Conservation (phyloP, 148 eudicot species). For the Gaultheria prostrata region DNA sequence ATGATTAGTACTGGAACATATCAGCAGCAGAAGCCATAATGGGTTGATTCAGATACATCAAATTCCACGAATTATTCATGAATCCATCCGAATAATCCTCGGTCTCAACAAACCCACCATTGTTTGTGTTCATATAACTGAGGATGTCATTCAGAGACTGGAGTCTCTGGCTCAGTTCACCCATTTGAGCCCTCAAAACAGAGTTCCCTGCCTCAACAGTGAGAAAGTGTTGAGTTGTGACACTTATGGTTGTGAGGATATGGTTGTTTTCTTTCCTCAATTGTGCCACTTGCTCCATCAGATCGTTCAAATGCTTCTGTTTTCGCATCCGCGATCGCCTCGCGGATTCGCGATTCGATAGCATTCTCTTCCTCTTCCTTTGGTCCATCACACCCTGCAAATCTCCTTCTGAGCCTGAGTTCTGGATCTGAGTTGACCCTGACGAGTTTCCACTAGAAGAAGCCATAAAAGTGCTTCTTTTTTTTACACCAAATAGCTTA, state of each 20-base stretch:
- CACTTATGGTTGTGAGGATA: conserved; percentile 27
- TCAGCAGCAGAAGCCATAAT: conserved; percentile 65
- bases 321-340: conserved; percentile 43
- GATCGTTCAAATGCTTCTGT: conserved; percentile 41
- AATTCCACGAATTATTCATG: conserved; percentile 38
- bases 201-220: conserved; percentile 63
- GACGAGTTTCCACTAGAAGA: conserved; percentile 52
- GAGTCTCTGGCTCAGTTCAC: conserved; percentile 63
- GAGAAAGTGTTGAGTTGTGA: conserved; percentile 43
- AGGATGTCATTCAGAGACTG: conserved; percentile 58
- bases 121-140: conserved; percentile 28
- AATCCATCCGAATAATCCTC: conserved; percentile 4
- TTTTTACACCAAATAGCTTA: not conserved
- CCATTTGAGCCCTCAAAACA: conserved; percentile 56
- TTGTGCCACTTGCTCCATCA: conserved; percentile 30
- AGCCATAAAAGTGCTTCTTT: conserved; percentile 30
- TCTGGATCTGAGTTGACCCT: conserved; percentile 30
- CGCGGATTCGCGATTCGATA: conserved; percentile 56
- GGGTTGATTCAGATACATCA: conserved; percentile 47
- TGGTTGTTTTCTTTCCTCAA: conserved; percentile 48
- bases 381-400: conserved; percentile 45
- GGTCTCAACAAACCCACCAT: conserved; percentile 6
- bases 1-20: conserved; percentile 24
- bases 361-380: conserved; percentile 64
- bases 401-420: conserved; percentile 57